phyloP scores from a whole-genome alignment of 164 flowering plant species.

The Tetrastigma voinierianum region DNA sequence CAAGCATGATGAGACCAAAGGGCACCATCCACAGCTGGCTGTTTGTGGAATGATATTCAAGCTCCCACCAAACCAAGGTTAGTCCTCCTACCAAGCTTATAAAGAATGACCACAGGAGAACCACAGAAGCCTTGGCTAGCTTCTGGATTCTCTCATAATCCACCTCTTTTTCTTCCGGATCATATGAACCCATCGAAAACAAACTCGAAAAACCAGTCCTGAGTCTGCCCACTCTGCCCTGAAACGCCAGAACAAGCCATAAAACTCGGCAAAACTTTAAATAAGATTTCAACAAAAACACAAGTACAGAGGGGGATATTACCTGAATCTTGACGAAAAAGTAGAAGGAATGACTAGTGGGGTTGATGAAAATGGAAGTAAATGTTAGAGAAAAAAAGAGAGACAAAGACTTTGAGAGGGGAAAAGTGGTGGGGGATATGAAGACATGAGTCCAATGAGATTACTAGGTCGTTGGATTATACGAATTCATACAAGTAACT shows the following conservation, averaged over 20 bases:
- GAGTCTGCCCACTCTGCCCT: neutral
- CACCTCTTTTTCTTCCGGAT: conserved; percentile 4
- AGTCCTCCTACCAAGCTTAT: conserved; percentile 46
- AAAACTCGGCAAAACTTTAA: neutral
- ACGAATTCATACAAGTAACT: conserved; percentile 3
- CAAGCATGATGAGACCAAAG: conserved; percentile 51
- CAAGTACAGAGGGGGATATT: neutral
- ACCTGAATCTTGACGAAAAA: neutral
- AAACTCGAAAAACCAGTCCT: neutral
- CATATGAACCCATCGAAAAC: conserved; percentile 6
- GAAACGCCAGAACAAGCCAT: neutral
- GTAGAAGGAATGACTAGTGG: neutral
- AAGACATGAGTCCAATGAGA: neutral
- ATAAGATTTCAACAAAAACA: neutral
- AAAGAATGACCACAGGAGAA: conserved; percentile 31
- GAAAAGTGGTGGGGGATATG: neutral
- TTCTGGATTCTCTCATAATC: neutral
- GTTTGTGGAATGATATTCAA: conserved; percentile 23
- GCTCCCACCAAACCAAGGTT: conserved; percentile 46
- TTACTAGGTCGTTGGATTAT: conserved; percentile 1
- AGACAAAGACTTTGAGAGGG: conserved; percentile 4
- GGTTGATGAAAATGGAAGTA: neutral
- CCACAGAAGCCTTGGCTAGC: conserved; percentile 8
- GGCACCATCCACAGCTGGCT: conserved; percentile 80
- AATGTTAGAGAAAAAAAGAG: too few species aligned